These are phyloP conservation scores for Aspergillus brasiliensis DNA, from an alignment of 2,329 filamentous ascomycete genomes.

Conservation along the genomic window DNA sequence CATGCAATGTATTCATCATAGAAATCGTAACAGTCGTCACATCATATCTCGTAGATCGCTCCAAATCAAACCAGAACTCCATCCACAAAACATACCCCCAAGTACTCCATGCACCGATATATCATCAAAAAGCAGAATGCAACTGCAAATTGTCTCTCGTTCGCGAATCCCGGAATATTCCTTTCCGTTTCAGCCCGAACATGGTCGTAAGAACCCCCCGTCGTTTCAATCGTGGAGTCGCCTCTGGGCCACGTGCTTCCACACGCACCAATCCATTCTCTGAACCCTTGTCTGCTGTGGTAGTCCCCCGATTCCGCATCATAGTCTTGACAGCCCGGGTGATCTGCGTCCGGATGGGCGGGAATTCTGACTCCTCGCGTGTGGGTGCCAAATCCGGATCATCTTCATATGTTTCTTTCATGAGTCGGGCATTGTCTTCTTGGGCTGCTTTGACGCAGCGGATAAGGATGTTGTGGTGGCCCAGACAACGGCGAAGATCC, in stretches of 20 bases:
- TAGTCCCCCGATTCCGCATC: constrained; percentile 2
- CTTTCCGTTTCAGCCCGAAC: not conserved
- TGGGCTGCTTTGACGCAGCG: constrained; percentile 17
- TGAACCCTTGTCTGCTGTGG: not conserved
- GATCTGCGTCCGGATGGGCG: constrained; percentile 13
- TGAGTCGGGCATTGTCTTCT: constrained; percentile 10
- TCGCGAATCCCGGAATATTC: not conserved
- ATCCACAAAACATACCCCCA: too few relatives aligned
- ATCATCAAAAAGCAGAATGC: not conserved
- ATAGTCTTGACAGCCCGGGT: constrained; percentile 17
- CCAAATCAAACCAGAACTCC: too few relatives aligned
- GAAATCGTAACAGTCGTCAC: too few relatives aligned
- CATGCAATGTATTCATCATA: too few relatives aligned
- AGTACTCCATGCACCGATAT: not conserved
- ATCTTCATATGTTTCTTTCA: not conserved
- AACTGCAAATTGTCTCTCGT: not conserved
- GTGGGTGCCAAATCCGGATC: not conserved
- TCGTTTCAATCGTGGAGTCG: not conserved
- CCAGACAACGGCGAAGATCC: constrained; percentile 20
- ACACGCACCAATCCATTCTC: not conserved
- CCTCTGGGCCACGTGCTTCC: not conserved
- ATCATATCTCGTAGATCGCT: too few relatives aligned
- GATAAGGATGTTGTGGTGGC: constrained; percentile 18
- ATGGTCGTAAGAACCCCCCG: not conserved
- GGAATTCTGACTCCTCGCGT: not conserved